phyloP scores from a whole-genome alignment of 305 asterid genomes.

The Andrographis paniculata region DNA sequence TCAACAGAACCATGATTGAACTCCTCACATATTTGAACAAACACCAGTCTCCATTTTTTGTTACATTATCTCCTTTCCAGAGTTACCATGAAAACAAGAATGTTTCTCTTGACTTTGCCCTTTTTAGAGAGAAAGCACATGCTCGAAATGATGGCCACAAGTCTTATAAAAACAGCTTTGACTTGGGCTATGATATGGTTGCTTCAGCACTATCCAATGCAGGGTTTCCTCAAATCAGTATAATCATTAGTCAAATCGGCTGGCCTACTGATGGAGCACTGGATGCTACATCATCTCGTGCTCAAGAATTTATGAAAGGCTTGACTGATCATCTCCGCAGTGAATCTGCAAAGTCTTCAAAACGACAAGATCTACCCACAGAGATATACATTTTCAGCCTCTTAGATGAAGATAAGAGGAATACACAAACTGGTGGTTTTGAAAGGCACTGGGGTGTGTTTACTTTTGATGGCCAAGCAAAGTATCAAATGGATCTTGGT shows the following conservation, averaged over 20 bases:
- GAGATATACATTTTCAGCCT: constrained; percentile 60
- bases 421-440: constrained; percentile 38
- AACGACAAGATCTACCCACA: constrained; percentile 31
- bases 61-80: constrained; percentile 54
- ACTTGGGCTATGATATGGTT: constrained; percentile 46
- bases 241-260: constrained; percentile 57
- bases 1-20: constrained; percentile 65
- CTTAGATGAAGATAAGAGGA: constrained; percentile 63
- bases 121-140: constrained; percentile 48
- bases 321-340: constrained; percentile 43
- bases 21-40: constrained; percentile 53
- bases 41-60: constrained; percentile 57
- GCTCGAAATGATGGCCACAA: constrained; percentile 38
- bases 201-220: constrained; percentile 36
- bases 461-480: constrained; percentile 85
- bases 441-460: constrained; percentile 89
- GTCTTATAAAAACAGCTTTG: constrained; percentile 56
- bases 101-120: constrained; percentile 60
- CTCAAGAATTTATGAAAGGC: constrained; percentile 54
- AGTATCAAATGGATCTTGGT: constrained; percentile 49
- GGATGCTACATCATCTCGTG: constrained; percentile 49
- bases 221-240: constrained; percentile 43
- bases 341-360: constrained; percentile 35
- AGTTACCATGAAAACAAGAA: constrained; percentile 50
- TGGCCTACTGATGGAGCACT: constrained; percentile 88